phyloP scores from a whole-genome alignment of 768 basidiomycete species.

The Suillus subluteus region DNA sequence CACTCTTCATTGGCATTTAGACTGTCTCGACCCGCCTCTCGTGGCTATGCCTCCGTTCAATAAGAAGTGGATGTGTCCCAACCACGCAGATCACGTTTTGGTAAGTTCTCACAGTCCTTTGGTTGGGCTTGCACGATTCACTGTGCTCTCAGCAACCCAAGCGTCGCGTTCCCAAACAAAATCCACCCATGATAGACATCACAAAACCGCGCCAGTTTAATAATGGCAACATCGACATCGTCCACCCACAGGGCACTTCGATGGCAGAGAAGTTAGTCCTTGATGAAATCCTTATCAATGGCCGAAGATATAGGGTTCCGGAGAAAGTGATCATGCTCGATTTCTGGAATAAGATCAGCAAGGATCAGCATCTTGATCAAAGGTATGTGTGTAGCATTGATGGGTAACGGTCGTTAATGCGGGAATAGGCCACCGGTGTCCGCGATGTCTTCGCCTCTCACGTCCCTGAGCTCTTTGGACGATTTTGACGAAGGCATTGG shows the following conservation, averaged over 20 bases:
- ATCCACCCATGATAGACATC: slow-evolving; percentile 70
- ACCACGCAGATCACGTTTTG: slow-evolving; percentile 86
- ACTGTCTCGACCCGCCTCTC: slow-evolving; percentile 92
- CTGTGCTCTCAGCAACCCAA: slow-evolving; percentile 62
- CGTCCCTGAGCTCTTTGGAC: slow-evolving; percentile 73
- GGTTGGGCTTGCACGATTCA: neutral
- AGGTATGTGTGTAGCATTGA: slow-evolving; percentile 40
- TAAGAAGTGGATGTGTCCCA: slow-evolving; percentile 99
- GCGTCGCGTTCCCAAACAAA: slow-evolving; percentile 77
- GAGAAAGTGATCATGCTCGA: slow-evolving; percentile 91
- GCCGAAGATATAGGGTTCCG: slow-evolving; percentile 89
- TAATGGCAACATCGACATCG: slow-evolving; percentile 91
- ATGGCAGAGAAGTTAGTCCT: slow-evolving; percentile 55
- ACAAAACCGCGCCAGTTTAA: slow-evolving; percentile 75
- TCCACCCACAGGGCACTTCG: slow-evolving; percentile 62
- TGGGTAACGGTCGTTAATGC: neutral
- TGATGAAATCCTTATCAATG: slow-evolving; percentile 87
- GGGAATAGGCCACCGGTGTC: slow-evolving; percentile 35
- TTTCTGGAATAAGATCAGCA: slow-evolving; percentile 87
- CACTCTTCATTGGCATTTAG: slow-evolving; percentile 93
- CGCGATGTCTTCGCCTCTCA: slow-evolving; percentile 69
- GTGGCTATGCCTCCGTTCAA: slow-evolving; percentile 81
- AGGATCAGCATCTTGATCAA: slow-evolving; percentile 42
- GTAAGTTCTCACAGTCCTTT: slow-evolving; percentile 50
- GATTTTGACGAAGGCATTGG: slow-evolving; percentile 48